A percentile compares a stretch with the other conserved stretches of the same genome.
Conservation (phyloP, 106 monocot species). For the Dioscorea zingiberensis region DNA sequence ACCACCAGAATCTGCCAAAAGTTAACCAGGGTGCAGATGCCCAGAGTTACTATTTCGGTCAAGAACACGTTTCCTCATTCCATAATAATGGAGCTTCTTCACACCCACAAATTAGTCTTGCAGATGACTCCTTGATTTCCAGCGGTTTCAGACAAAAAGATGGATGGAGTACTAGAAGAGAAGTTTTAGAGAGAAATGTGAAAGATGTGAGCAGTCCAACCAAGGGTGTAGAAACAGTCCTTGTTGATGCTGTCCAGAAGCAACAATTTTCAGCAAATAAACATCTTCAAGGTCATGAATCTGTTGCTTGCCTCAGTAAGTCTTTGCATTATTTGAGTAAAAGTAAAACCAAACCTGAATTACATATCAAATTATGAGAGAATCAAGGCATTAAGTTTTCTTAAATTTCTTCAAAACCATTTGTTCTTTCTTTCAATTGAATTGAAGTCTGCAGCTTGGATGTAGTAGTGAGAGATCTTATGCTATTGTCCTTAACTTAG, state of each 20-base stretch:
- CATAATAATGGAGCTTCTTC: background rate
- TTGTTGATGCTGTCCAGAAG: slow-evolving; percentile 30
- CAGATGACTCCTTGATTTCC: background rate
- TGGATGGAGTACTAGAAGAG: background rate
- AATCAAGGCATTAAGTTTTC: background rate
- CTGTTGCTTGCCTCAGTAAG: slow-evolving; percentile 31
- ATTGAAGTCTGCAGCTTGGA: too few species aligned
- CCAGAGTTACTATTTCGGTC: background rate
- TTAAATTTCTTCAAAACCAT: too few species aligned
- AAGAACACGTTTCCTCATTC: too few species aligned
- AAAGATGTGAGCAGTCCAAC: slow-evolving; percentile 11
- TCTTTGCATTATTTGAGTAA: background rate
- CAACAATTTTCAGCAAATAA: slow-evolving; percentile 12
- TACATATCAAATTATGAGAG: background rate
- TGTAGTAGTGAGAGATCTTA: background rate
- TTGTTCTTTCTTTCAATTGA: too few species aligned
- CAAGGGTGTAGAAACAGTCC: slow-evolving; percentile 23
- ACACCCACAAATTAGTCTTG: background rate
- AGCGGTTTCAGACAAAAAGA: background rate
- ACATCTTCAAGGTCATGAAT: slow-evolving; percentile 16
- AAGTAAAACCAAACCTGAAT: too few species aligned
- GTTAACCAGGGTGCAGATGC: background rate
- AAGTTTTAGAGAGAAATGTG: background rate
- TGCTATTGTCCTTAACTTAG: background rate
- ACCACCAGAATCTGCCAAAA: background rate